phyloP scores from a whole-genome alignment of 2,329 filamentous ascomycete genomes.

The Lomentospora prolificans region DNA sequence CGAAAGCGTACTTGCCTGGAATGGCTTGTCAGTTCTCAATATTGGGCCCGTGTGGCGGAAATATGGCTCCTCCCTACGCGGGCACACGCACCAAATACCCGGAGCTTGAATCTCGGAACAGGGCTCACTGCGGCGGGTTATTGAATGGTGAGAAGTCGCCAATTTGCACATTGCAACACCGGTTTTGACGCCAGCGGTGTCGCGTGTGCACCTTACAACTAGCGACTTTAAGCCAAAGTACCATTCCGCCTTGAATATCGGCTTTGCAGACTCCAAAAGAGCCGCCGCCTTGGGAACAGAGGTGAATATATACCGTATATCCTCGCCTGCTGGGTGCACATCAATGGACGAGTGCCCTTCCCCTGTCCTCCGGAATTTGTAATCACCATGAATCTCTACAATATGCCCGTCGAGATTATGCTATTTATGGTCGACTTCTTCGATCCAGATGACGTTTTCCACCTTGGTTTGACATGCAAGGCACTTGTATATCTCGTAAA shows the following conservation, averaged over 20 bases:
- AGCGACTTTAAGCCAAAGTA: background rate
- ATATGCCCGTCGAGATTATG: constrained; percentile 3
- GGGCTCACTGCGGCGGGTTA: too few species aligned
- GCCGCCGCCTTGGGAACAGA: background rate
- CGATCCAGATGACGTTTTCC: constrained; percentile 3
- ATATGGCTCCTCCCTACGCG: too few species aligned
- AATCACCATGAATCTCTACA: constrained; percentile 3
- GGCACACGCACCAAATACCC: too few species aligned
- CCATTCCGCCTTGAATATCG: background rate
- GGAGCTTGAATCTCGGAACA: too few species aligned
- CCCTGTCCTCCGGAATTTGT: too few species aligned
- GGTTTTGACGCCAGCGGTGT: background rate
- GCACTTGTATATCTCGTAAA: background rate
- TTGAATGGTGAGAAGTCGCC: too few species aligned
- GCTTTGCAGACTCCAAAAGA: background rate
- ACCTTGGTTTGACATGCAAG: constrained; percentile 2
- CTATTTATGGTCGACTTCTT: background rate
- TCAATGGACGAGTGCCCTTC: too few species aligned
- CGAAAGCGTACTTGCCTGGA: too few species aligned
- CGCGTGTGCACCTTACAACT: background rate
- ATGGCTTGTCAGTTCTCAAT: too few species aligned
- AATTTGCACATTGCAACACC: background rate
- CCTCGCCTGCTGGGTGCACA: too few species aligned
- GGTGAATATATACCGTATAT: too few species aligned
- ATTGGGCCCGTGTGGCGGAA: too few species aligned